These are phyloP conservation scores for Aspergillus coremiiformis DNA, from an alignment of 495 filamentous ascomycete species.

Conservation along the genomic window DNA sequence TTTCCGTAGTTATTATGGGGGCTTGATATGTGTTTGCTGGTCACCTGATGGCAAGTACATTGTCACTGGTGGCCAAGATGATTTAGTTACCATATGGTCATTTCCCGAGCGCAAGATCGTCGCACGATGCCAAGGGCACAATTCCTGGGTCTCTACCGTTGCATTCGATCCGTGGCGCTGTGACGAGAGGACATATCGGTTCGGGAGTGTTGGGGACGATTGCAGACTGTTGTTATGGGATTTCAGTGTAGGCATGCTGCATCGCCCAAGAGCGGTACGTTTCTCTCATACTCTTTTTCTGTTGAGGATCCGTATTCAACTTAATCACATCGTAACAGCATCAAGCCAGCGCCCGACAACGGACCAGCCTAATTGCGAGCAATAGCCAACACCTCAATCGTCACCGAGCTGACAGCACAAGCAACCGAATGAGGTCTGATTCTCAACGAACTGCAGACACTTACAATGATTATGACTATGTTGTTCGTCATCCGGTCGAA, in stretches of 20 bases:
- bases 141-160: slow-evolving; percentile 89
- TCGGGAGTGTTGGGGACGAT: slow-evolving; percentile 94
- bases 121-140: slow-evolving; percentile 87
- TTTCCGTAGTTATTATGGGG: slow-evolving; percentile 88
- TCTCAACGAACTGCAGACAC: slow-evolving; percentile 54
- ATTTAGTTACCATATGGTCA: slow-evolving; percentile 90
- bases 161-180: slow-evolving; percentile 96
- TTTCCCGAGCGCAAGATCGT: slow-evolving; percentile 75
- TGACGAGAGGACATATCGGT: slow-evolving; percentile 87
- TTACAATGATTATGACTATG: slow-evolving; percentile 39
- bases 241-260: slow-evolving; percentile 93
- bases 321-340: slow-evolving; percentile 37
- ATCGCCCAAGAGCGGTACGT: slow-evolving; percentile 74
- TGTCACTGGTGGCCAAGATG: slow-evolving; percentile 91
- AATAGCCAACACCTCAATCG: slow-evolving; percentile 60
- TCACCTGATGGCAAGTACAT: slow-evolving; percentile 96
- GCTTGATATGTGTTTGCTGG: slow-evolving; percentile 89
- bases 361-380: slow-evolving; percentile 30
- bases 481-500: slow-evolving; percentile 68
- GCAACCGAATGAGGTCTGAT: slow-evolving; percentile 51
- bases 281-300: neutral
- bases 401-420: slow-evolving; percentile 64
- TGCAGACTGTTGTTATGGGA: slow-evolving; percentile 89
- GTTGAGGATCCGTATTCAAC: neutral
- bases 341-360: slow-evolving; percentile 32